These are phyloP conservation scores for Hemisphaericaspora xylanilytica DNA, from an alignment of 1,139 yeast species.

Conservation along the genomic window DNA sequence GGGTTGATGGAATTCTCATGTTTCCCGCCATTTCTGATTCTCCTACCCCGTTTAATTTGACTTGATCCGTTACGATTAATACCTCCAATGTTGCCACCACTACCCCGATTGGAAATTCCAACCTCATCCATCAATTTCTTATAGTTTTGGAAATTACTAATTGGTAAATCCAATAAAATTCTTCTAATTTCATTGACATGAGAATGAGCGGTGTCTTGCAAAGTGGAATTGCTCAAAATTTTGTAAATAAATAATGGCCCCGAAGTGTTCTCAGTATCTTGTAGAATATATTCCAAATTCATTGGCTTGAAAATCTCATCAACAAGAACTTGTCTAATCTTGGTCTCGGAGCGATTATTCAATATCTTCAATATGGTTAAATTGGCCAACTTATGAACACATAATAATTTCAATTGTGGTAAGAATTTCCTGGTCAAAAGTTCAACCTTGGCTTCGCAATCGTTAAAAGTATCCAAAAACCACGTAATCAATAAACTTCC, in stretches of 20 bases:
- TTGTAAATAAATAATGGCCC: slow-evolving; percentile 88
- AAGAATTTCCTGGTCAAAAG: slow-evolving; percentile 50
- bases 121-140: slow-evolving; percentile 91
- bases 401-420: slow-evolving; percentile 61
- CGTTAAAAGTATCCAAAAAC: slow-evolving; percentile 85
- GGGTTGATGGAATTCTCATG: slow-evolving; percentile 3
- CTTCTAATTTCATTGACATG: slow-evolving; percentile 49
- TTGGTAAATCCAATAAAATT: slow-evolving; percentile 57
- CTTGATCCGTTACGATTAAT: slow-evolving; percentile 21
- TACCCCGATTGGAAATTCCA: slow-evolving; percentile 54
- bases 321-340: slow-evolving; percentile 61
- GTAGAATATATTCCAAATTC: slow-evolving; percentile 19
- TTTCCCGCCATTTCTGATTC: slow-evolving; percentile 20
- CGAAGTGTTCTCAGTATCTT: slow-evolving; percentile 46
- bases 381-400: slow-evolving; percentile 85
- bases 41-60: slow-evolving; percentile 11
- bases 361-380: slow-evolving; percentile 78
- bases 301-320: slow-evolving; percentile 54
- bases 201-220: slow-evolving; percentile 23
- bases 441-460: slow-evolving; percentile 48
- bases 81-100: not conserved
- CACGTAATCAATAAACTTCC: slow-evolving; percentile 90
- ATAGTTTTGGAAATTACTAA: slow-evolving; percentile 64
- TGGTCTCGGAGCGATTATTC: slow-evolving; percentile 63
- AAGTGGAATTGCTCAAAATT: slow-evolving; percentile 61